Evolutionary conservation across 2,329 filamentous ascomycete species (phyloP), one percentile per base, ranked within the genome.

Genomic region (Mariannaea sp.): DNA sequence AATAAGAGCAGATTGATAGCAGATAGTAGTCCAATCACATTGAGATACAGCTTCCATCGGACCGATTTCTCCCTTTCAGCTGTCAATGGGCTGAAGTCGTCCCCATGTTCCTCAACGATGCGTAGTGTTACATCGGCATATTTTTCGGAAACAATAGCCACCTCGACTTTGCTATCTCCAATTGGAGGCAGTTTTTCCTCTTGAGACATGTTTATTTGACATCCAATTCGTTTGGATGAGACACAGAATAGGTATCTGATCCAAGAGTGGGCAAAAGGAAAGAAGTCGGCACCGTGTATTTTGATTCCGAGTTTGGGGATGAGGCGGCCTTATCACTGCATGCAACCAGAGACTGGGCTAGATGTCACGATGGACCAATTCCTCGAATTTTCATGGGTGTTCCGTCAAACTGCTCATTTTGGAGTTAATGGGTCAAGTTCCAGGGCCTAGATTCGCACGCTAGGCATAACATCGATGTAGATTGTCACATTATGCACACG

Each of bases 61-160:
- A 73, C 32, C 20, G 60, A 67, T 35, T 65, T 66, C 50, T 71
- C 71, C 22, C 58, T 55, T 45, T 74, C 66, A 0, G 68, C 60
- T 0, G 68, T 70, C 14, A 73, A 42, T n/a, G 63, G 61, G 2
- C 59, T 66, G 17, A 72, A 61, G 1, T 66, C 52, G 36, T 68
- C 56, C 3, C 67, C 70, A 57, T 73, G 67, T 7, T 70, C 55
- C 51, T 74, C 68, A 12, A 75, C 56, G 4, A 74, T 49, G 0
- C 65, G 63, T 7, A 74, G 52, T 1, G 71, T 74, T n/a, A 68
- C 70, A 51, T 74, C 71, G 13, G 71, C 71, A 45, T 70, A 68
- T 42, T 69, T 66, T 24, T 54, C 51, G 9, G 39, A 40, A 13
- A 54, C 26, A 7, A 54, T 29, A 2, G 51, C 27, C 16, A 14